phyloP scores from a whole-genome alignment of 2,329 filamentous ascomycete genomes.

The Keithomyces neogunnii region DNA sequence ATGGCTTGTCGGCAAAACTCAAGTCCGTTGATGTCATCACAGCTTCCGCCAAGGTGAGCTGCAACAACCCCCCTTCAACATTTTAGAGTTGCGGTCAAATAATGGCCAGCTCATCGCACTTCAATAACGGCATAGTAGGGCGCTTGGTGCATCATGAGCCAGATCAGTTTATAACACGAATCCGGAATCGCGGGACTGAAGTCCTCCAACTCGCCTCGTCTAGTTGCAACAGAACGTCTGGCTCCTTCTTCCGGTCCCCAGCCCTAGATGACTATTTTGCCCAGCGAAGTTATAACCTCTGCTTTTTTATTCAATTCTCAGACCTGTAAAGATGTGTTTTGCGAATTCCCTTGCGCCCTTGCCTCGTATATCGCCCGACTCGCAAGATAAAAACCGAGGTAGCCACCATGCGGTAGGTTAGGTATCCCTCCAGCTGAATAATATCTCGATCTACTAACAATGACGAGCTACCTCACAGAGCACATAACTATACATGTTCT shows the following conservation, averaged over 20 bases:
- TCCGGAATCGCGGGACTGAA: neutral
- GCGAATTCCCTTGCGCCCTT: neutral
- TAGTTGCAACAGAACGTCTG: neutral
- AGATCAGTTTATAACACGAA: neutral
- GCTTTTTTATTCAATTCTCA: neutral
- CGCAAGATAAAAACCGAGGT: neutral
- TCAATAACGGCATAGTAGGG: slow-evolving; percentile 7
- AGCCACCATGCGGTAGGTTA: neutral
- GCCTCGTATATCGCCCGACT: neutral
- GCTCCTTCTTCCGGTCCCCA: neutral
- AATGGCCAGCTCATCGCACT: neutral
- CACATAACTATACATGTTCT: neutral
- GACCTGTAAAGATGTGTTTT: neutral
- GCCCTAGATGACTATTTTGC: neutral
- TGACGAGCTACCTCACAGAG: neutral
- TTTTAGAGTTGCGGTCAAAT: neutral
- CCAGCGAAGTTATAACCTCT: neutral
- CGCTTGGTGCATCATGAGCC: neutral
- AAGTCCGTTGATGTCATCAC: too few relatives aligned
- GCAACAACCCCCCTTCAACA: too few relatives aligned
- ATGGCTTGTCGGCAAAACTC: too few relatives aligned
- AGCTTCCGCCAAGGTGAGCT: too few relatives aligned
- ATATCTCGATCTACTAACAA: neutral
- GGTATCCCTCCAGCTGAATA: too few relatives aligned
- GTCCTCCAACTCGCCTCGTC: neutral